Percentiles rank a stretch among this genome's conserved stretches.
These are phyloP conservation scores for Aspergillus saccharolyticus DNA, from an alignment of 495 filamentous ascomycete species.

Conservation along the genomic window DNA sequence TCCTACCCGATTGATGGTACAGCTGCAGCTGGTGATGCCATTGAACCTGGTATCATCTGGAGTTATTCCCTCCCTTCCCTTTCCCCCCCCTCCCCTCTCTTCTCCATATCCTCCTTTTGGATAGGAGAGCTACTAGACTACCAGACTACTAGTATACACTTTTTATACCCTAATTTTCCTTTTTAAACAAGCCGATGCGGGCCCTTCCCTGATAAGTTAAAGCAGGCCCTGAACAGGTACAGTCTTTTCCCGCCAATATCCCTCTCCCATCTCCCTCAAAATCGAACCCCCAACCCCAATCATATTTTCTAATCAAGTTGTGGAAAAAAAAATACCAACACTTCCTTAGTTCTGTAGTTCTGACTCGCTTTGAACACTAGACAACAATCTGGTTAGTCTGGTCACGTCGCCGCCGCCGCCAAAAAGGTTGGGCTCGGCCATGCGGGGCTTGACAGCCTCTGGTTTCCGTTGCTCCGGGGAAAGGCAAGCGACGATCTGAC, in stretches of 20 bases:
- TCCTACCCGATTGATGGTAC: neutral
- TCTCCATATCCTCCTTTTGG: too few species aligned
- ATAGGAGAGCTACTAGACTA: neutral
- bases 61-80: neutral
- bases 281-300: neutral
- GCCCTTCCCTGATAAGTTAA: neutral
- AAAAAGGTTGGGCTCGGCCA: constrained; percentile 29
- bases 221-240: neutral
- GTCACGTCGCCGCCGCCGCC: constrained; percentile 11
- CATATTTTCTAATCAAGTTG: neutral
- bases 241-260: constrained; percentile 1
- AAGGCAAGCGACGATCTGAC: constrained; percentile 19
- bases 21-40: neutral
- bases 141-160: too few species aligned
- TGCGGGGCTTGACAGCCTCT: constrained; percentile 31
- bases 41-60: neutral
- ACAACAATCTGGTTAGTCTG: neutral
- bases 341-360: neutral
- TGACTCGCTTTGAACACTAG: neutral
- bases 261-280: neutral
- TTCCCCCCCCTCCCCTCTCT: too few species aligned
- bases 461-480: constrained; percentile 45
- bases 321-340: neutral
- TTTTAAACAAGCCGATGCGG: neutral
- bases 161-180: neutral